These are phyloP conservation scores for Cornus kousa DNA, from an alignment of 148 eudicot genomes.

Conservation along the genomic window DNA sequence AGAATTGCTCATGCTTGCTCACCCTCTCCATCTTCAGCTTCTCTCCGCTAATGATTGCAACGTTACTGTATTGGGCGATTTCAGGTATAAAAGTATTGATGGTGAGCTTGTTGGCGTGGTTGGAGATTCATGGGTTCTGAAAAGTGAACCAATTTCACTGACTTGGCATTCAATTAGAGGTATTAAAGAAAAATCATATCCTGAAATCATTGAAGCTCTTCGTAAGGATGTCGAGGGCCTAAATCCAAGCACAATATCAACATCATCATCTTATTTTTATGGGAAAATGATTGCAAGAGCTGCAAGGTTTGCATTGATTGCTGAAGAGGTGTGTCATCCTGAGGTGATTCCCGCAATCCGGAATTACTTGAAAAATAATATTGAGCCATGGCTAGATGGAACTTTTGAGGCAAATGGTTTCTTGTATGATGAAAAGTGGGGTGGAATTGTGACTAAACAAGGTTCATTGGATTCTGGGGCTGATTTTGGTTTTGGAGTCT, in stretches of 20 bases:
- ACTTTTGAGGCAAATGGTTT: constrained; percentile 72
- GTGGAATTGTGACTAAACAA: constrained; percentile 81
- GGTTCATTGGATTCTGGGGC: constrained; percentile 69
- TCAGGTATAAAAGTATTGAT: constrained; percentile 78
- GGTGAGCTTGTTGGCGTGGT: constrained; percentile 97
- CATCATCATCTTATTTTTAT: constrained; percentile 74
- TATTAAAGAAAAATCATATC: constrained; percentile 53
- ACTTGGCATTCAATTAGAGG: constrained; percentile 87
- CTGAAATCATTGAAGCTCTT: constrained; percentile 64
- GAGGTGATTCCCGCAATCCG: constrained; percentile 65
- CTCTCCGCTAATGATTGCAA: constrained; percentile 33
- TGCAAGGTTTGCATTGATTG: constrained; percentile 87
- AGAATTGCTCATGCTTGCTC: constrained; percentile 85
- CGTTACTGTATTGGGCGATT: constrained; percentile 54
- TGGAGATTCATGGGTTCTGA: constrained; percentile 83
- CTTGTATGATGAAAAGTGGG: constrained; percentile 80
- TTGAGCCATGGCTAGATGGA: constrained; percentile 93
- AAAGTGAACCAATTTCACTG: constrained; percentile 59
- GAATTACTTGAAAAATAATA: constrained; percentile 61
- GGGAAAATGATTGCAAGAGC: constrained; percentile 89
- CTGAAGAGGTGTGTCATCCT: constrained; percentile 69
- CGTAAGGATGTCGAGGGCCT: constrained; percentile 55
- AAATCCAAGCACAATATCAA: constrained; percentile 44
- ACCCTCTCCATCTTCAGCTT: constrained; percentile 74
- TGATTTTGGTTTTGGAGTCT: constrained; percentile 94